These are phyloP conservation scores for Powellomyces hirtus DNA, from an alignment of 192 early-diverging fungal species.

Conservation along the genomic window DNA sequence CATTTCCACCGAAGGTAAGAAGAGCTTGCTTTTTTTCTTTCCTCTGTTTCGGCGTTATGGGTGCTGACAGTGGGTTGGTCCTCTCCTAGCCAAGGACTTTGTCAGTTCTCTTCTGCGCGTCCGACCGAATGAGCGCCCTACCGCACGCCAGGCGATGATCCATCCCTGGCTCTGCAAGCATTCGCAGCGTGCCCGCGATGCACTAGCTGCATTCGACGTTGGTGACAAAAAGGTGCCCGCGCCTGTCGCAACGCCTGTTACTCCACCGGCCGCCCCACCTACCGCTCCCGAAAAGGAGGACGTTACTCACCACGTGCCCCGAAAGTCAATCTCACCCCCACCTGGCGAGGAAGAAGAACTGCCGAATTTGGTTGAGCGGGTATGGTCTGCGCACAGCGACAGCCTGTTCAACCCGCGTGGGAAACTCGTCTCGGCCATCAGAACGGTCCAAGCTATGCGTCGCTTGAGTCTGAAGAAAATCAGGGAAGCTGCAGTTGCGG, in stretches of 20 bases:
- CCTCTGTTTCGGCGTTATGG: no score
- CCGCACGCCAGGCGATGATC: conserved; percentile 30
- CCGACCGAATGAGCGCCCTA: conserved; percentile 38
- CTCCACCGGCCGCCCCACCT: background rate
- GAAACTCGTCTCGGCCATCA: conserved; percentile 8
- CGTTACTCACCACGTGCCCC: background rate
- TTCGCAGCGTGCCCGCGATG: conserved; percentile 1
- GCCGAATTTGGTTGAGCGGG: conserved; percentile 25
- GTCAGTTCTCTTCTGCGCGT: conserved; percentile 39
- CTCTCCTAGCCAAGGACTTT: conserved; percentile 54
- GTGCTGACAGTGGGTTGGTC: no score
- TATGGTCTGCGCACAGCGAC: conserved; percentile 15
- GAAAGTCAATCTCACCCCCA: background rate
- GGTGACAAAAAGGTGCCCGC: background rate
- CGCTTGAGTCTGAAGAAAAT: conserved; percentile 12
- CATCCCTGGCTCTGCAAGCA: conserved; percentile 31
- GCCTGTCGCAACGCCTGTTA: background rate
- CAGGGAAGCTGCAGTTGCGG: background rate
- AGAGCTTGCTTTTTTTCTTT: background rate
- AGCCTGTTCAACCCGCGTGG: conserved; percentile 14
- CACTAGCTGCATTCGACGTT: background rate
- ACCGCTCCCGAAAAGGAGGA: background rate
- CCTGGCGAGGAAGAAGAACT: conserved; percentile 5
- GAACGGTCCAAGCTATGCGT: conserved; percentile 18
- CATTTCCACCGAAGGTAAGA: conserved; percentile 50